Base-by-base conservation (phyloP, 352 stramenopile genomes). In the Phytophthora hybrid region DNA sequence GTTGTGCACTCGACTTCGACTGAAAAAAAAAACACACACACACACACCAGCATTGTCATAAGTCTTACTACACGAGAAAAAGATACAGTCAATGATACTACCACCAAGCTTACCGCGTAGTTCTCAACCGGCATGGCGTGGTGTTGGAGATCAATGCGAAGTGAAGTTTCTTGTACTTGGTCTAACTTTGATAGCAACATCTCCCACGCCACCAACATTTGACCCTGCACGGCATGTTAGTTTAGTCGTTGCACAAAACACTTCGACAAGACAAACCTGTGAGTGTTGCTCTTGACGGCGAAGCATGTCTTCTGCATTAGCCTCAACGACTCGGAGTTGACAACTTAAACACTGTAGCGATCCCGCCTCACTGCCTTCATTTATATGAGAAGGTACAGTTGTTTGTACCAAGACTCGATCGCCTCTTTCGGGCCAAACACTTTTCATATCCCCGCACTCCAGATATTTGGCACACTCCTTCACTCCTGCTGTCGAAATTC, bases 111-210 rank as follows among this genome's bases (percentile, higher is more conserved):
- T 5, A 55, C 16, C 0, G 87, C 11, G 39, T 81, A 70, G 5
- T 63, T 39, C 26, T 91, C 75, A 3, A 84, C 14, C 1, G 57
- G 37, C 6, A 67, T 46, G 0, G 70, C 55, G 31, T 87, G 74
- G 19, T 69, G 47, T 54, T 92, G 82, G 0, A 72, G 69, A 44
- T 91, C 80, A 10, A 90, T 58, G 13, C 70, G 73, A 29, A 87
- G 56, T 5, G 62, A 70, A 49, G 71, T 79, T 39, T 88, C 73
- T n/a, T 90, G 79, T 18, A 89, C 51, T 0, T 87, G 66, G 39
- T 86, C 71, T 2, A 91, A 52, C 59, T 91, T 92, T 3, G 80
- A 80, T 34, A 88, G 80, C 9, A 91, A 65, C 11, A 84, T 51
- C 2, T 67, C 60, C 80, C 79, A 91, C 1, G 74, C 73, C 1